Evolutionary conservation across 1,284 basidiomycete genomes (phyloP).

Genomic region (Trichosporon coremiiforme): DNA sequence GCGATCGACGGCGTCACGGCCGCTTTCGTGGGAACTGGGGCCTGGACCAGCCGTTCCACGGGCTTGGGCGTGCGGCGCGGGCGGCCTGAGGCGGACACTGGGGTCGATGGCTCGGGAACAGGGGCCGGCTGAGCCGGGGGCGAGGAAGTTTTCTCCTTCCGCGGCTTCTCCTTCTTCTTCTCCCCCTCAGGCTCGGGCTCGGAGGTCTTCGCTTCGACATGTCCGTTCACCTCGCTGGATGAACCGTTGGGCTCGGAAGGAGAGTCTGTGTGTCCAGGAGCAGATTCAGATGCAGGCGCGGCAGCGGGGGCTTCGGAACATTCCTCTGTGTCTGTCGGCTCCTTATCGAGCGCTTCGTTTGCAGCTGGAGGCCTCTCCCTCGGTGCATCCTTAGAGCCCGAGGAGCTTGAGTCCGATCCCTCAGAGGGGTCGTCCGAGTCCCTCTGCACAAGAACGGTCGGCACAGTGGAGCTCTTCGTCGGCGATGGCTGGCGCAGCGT

Average conservation of each 20-base stretch:
- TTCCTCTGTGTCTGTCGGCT: background rate
- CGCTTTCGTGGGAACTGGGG: background rate
- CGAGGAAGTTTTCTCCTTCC: background rate
- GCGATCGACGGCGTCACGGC: conserved; percentile 27
- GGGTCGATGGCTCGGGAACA: background rate
- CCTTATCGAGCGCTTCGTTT: background rate
- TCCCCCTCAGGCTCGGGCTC: background rate
- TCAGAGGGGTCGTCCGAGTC: background rate
- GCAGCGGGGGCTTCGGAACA: too few species aligned
- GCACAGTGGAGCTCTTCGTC: background rate
- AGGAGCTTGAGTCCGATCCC: background rate
- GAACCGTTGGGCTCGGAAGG: background rate
- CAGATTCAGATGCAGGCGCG: background rate
- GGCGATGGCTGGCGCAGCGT: background rate
- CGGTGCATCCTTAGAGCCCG: background rate
- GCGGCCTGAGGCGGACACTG: background rate
- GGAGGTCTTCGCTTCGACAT: background rate
- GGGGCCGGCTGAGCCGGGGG: background rate
- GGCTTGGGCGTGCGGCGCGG: conserved; percentile 5
- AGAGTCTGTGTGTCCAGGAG: background rate
- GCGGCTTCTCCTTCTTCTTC: background rate
- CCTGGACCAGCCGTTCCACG: background rate
- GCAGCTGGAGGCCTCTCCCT: background rate
- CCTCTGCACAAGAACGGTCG: background rate
- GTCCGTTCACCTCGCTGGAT: background rate